phyloP scores from a whole-genome alignment of 2,329 filamentous ascomycete species.

The Chaetomium globosum region DNA sequence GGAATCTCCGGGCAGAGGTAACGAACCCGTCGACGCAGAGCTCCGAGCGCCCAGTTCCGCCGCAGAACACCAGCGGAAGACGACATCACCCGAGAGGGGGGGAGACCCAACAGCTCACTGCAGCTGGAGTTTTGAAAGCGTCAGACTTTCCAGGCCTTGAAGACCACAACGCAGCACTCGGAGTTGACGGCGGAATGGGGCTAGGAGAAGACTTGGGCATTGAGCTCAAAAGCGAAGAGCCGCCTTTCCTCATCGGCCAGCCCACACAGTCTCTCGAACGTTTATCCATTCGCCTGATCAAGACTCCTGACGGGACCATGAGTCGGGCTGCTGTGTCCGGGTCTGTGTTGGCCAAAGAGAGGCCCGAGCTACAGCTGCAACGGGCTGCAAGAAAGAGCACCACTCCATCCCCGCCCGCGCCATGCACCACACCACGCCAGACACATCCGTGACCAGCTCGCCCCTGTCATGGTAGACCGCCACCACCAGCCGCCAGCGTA shows the following conservation, averaged over 20 bases:
- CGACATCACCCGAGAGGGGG: conserved; percentile 97
- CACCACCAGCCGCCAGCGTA: conserved; percentile 79
- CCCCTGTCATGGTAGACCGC: conserved; percentile 92
- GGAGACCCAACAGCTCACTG: conserved; percentile 96
- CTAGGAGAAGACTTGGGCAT: conserved; percentile 97
- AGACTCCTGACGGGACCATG: conserved; percentile 96
- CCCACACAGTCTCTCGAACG: conserved; percentile 95
- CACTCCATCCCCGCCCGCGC: conserved; percentile 88
- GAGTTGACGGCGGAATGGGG: conserved; percentile 83
- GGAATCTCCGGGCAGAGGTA: conserved; percentile 65
- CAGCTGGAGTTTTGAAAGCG: conserved; percentile 88
- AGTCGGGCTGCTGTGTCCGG: conserved; percentile 95
- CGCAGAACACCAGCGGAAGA: conserved; percentile 74
- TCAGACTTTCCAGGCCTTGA: conserved; percentile 94
- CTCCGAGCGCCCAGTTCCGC: conserved; percentile 59
- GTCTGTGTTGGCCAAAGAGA: conserved; percentile 82
- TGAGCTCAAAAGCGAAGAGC: conserved; percentile 92
- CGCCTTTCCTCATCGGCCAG: conserved; percentile 93
- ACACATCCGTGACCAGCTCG: conserved; percentile 88
- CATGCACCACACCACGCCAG: conserved; percentile 83
- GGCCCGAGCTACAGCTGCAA: conserved; percentile 83
- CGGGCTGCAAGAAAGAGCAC: too few species aligned
- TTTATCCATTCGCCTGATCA: conserved; percentile 93
- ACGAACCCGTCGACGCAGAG: conserved; percentile 45
- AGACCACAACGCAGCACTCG: conserved; percentile 77